phyloP scores from a whole-genome alignment of 83 land plant genomes.

The Thuja plicata region DNA sequence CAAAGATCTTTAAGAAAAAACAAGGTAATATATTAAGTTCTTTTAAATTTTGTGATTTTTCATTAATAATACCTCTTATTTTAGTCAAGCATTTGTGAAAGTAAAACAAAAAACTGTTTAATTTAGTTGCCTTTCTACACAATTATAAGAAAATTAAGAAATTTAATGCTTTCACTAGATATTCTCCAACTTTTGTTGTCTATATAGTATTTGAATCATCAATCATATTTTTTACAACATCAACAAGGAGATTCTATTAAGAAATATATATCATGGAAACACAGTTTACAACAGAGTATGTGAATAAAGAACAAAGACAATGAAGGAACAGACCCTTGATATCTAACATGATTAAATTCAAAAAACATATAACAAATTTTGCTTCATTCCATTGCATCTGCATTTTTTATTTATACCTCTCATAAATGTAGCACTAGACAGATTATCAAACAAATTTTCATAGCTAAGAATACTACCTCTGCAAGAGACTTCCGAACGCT shows the following conservation, averaged over 20 bases:
- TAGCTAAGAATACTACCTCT: slow-evolving; percentile 54
- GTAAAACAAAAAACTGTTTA: neutral
- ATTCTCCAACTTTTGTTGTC: neutral
- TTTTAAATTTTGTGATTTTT: too few species aligned
- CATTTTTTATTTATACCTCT: neutral
- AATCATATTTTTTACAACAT: too few species aligned
- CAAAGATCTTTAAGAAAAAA: neutral
- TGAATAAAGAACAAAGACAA: neutral
- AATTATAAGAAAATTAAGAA: neutral
- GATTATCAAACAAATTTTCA: neutral
- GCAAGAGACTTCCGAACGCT: slow-evolving; percentile 76
- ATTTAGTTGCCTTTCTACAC: neutral
- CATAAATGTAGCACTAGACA: neutral
- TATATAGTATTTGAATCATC: neutral
- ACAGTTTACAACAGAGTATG: neutral
- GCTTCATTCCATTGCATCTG: neutral
- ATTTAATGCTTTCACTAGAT: neutral
- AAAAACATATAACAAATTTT: neutral
- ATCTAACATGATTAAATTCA: neutral
- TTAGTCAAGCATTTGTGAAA: neutral
- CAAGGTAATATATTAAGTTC: neutral
- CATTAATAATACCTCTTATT: neutral
- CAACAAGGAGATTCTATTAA: neutral
- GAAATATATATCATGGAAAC: neutral
- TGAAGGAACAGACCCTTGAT: neutral